These are phyloP conservation scores for Cucumis sativus DNA, from an alignment of 306 rosid species.

Conservation along the genomic window DNA sequence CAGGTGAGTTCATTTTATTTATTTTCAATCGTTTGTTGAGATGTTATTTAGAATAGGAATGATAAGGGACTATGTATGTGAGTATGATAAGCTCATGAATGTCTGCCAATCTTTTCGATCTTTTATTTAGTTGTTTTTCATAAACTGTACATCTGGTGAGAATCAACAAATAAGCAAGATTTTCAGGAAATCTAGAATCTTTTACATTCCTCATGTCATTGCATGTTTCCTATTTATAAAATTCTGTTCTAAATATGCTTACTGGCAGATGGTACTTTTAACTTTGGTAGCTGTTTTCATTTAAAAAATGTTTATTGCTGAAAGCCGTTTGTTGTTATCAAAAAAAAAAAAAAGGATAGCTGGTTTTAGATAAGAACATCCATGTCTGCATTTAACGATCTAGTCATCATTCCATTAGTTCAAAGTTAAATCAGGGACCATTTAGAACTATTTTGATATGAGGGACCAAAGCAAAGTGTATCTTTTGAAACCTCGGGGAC, in stretches of 20 bases:
- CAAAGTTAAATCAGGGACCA: too few species aligned
- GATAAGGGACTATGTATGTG: background rate
- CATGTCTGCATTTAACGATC: too few species aligned
- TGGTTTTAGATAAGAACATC: too few species aligned
- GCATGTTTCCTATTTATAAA: background rate
- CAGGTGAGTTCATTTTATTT: conserved; percentile 39
- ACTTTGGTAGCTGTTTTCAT: background rate
- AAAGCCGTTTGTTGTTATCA: too few species aligned
- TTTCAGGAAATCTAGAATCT: background rate
- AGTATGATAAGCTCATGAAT: background rate
- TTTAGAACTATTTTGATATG: too few species aligned
- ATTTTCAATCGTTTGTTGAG: background rate
- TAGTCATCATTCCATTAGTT: too few species aligned
- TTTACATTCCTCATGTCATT: background rate
- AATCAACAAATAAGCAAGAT: background rate
- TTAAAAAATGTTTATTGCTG: too few species aligned
- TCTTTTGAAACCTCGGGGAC: too few species aligned
- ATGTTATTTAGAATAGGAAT: background rate
- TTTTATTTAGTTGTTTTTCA: background rate
- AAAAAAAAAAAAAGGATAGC: too few species aligned
- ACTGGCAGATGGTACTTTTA: background rate
- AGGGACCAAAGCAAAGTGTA: too few species aligned
- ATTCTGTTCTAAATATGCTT: background rate
- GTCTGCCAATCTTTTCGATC: background rate
- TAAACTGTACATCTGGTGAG: background rate